phyloP scores from a whole-genome alignment of 176 grass and related monocot species.

The Poa pratensis region DNA sequence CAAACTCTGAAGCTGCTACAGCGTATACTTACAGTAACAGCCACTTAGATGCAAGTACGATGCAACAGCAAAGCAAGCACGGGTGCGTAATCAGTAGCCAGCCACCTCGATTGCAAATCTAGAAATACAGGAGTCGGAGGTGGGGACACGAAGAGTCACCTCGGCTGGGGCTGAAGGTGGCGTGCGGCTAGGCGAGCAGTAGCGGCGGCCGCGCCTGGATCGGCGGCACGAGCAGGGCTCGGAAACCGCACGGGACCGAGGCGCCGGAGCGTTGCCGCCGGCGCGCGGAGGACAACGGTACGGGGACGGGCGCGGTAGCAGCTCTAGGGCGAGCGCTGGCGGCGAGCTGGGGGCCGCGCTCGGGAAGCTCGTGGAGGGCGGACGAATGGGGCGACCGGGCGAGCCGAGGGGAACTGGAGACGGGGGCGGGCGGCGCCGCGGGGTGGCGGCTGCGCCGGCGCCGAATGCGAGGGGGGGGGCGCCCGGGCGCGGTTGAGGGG shows the following conservation, averaged over 20 bases:
- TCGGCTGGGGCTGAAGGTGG: slow-evolving; percentile 43
- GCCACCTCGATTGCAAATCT: too few species aligned
- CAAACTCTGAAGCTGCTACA: background rate
- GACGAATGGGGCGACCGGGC: background rate
- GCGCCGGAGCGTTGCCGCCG: slow-evolving; percentile 7
- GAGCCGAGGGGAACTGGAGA: slow-evolving; percentile 16
- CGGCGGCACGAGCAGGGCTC: slow-evolving; percentile 5
- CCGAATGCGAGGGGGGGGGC: slow-evolving; percentile 23
- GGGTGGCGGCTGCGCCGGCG: background rate
- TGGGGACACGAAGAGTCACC: slow-evolving; percentile 34
- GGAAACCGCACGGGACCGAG: slow-evolving; percentile 31
- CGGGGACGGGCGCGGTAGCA: slow-evolving; percentile 23
- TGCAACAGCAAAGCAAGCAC: slow-evolving; percentile 9
- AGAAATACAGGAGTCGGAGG: background rate
- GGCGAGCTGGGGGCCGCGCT: slow-evolving; percentile 31
- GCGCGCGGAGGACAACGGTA: slow-evolving; percentile 9
- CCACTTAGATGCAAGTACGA: background rate
- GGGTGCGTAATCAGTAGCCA: background rate
- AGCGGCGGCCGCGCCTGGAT: slow-evolving; percentile 10
- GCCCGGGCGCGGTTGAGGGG: slow-evolving; percentile 42
- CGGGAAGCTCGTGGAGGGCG: slow-evolving; percentile 32
- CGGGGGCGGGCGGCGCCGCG: slow-evolving; percentile 20
- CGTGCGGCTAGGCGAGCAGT: slow-evolving; percentile 28
- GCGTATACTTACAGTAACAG: background rate
- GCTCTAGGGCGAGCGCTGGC: slow-evolving; percentile 18